Evolutionary conservation across 106 monocot genomes (phyloP).

Genomic region (Amphibolis antarctica): DNA sequence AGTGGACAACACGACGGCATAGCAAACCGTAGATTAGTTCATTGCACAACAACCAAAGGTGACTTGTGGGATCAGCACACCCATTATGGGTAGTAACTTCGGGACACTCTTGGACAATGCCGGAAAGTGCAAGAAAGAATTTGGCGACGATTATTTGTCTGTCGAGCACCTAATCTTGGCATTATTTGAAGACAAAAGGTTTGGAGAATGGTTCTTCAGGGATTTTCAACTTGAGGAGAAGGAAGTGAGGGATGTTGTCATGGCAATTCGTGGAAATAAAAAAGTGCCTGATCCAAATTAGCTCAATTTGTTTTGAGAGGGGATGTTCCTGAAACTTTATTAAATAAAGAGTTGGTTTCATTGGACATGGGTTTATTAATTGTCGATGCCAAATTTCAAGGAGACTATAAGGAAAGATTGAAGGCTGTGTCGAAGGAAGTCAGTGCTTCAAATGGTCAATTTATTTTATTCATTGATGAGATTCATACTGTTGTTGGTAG

Average conservation of each 20-base stretch:
- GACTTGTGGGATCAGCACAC: conserved; percentile 51
- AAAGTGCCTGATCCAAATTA: conserved; percentile 88
- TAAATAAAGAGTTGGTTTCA: conserved; percentile 57
- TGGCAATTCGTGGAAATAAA: conserved; percentile 68
- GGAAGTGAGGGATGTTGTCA: conserved; percentile 52
- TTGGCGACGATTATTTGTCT: conserved; percentile 71
- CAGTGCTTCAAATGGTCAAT: conserved; percentile 74
- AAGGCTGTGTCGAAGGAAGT: conserved; percentile 89
- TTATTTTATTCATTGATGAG: conserved; percentile 88
- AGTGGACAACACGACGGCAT: conserved; percentile 61
- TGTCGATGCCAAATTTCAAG: conserved; percentile 85
- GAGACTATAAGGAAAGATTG: conserved; percentile 81
- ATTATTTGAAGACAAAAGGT: conserved; percentile 57
- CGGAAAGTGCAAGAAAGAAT: conserved; percentile 70
- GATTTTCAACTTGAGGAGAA: conserved; percentile 54
- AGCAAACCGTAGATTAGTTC: conserved; percentile 66
- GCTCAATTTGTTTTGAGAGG: conserved; percentile 56
- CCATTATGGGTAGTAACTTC: conserved; percentile 43
- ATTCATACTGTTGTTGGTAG: conserved; percentile 86
- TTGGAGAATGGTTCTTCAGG: conserved; percentile 61
- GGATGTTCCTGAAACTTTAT: conserved; percentile 61
- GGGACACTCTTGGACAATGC: conserved; percentile 59
- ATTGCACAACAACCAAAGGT: conserved; percentile 73
- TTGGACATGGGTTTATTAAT: conserved; percentile 87
- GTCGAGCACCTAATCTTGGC: conserved; percentile 80